phyloP scores from a whole-genome alignment of 2,329 filamentous ascomycete species.

The Apiospora rasikravindrae region DNA sequence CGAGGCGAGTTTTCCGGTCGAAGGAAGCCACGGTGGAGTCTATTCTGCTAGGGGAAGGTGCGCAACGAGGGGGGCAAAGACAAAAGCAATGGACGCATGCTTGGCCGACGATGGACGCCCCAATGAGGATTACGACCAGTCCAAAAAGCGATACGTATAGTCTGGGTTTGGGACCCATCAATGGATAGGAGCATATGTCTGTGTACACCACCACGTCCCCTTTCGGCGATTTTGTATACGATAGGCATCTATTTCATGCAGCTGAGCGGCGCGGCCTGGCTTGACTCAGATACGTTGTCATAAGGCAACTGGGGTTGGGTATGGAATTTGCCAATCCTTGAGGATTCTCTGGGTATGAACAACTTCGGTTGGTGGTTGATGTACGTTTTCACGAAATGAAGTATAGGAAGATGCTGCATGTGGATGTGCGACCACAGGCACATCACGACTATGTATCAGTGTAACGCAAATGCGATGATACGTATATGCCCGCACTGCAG shows the following conservation, averaged over 20 bases:
- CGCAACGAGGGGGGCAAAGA: neutral
- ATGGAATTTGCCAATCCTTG: neutral
- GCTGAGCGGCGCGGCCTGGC: neutral
- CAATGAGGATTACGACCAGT: neutral
- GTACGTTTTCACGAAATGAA: neutral
- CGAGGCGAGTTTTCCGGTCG: neutral
- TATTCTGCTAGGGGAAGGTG: conserved; percentile 5
- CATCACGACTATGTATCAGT: neutral
- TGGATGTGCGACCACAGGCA: neutral
- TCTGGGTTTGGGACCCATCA: neutral
- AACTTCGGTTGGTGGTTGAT: neutral
- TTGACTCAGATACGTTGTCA: neutral
- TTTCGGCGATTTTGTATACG: neutral
- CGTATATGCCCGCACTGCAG: neutral
- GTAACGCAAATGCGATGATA: neutral
- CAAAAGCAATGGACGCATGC: neutral
- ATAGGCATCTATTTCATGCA: neutral
- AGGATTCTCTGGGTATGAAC: neutral
- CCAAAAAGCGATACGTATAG: neutral
- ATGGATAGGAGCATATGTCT: neutral
- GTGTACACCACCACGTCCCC: too few species aligned
- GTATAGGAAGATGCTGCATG: neutral
- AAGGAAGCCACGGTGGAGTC: neutral
- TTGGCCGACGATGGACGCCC: neutral
- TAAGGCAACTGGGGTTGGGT: neutral